Percentiles rank a stretch among this genome's conserved stretches.
These are phyloP conservation scores for Trichophyton mentagrophytes DNA, from an alignment of 2,329 filamentous ascomycete species.

Conservation along the genomic window DNA sequence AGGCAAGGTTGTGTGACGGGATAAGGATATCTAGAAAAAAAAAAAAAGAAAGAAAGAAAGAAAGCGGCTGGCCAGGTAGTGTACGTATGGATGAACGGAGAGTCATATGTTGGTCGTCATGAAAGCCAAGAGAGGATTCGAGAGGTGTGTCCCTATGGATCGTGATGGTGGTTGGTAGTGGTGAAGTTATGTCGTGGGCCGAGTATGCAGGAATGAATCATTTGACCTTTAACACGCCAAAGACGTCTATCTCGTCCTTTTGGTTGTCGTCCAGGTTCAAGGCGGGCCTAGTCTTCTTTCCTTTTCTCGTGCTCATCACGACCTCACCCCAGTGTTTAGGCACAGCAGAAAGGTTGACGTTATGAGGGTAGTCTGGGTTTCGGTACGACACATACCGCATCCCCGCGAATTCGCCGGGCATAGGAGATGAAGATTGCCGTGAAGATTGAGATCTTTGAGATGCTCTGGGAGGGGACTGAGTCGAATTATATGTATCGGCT, in stretches of 20 bases:
- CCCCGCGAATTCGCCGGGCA: slow-evolving; percentile 12
- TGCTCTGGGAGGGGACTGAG: slow-evolving; percentile 7
- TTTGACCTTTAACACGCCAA: slow-evolving; percentile 28
- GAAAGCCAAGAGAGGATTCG: neutral
- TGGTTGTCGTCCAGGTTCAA: slow-evolving; percentile 15
- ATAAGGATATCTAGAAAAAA: neutral
- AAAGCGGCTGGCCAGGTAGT: too few relatives aligned
- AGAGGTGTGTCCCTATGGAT: neutral
- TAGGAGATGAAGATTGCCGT: slow-evolving; percentile 6
- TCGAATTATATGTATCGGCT: slow-evolving; percentile 15
- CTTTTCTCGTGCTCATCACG: slow-evolving; percentile 28
- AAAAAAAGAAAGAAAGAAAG: too few relatives aligned
- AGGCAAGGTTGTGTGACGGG: neutral
- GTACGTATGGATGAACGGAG: neutral
- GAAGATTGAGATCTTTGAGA: slow-evolving; percentile 9
- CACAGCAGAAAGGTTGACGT: slow-evolving; percentile 15
- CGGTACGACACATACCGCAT: slow-evolving; percentile 13
- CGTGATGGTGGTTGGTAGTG: neutral
- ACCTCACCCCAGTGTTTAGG: slow-evolving; percentile 35
- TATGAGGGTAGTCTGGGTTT: slow-evolving; percentile 2
- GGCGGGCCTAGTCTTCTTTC: slow-evolving; percentile 18
- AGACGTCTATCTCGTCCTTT: slow-evolving; percentile 26
- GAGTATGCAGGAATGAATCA: neutral
- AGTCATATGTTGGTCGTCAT: neutral
- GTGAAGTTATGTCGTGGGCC: too few relatives aligned